phyloP scores from a whole-genome alignment of 108 stramenopile species.

The Cylindrotheca closterium region DNA sequence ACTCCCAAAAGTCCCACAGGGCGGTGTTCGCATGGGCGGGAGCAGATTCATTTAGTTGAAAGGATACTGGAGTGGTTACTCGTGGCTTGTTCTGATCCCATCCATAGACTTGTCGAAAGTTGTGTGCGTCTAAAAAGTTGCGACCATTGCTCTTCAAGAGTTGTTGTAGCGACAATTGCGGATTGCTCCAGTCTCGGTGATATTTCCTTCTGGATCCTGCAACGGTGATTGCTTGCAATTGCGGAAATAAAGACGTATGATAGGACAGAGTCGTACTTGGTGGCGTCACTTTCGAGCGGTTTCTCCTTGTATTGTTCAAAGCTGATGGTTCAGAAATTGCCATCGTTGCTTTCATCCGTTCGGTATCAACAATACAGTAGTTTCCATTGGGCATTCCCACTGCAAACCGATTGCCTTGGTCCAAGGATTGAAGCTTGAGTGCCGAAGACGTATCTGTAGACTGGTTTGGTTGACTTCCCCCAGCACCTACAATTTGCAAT shows the following conservation, averaged over 20 bases:
- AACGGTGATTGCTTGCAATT: not conserved
- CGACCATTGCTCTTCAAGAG: not conserved
- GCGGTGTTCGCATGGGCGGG: not conserved
- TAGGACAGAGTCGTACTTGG: not conserved
- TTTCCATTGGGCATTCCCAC: slow-evolving; percentile 4
- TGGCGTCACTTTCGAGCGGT: too few relatives aligned
- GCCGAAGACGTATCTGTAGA: not conserved
- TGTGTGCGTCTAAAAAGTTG: not conserved
- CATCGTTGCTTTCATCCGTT: not conserved
- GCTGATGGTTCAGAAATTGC: not conserved
- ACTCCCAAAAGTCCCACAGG: slow-evolving; percentile 17
- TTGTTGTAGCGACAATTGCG: slow-evolving; percentile 3
- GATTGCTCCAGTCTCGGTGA: slow-evolving; percentile 16
- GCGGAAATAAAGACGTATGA: slow-evolving; percentile 1
- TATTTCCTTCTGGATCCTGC: slow-evolving; percentile 6
- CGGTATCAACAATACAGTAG: slow-evolving; percentile 5
- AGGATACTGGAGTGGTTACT: not conserved
- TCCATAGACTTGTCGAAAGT: slow-evolving; percentile 1
- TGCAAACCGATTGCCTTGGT: slow-evolving; percentile 8
- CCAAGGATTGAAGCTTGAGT: not conserved
- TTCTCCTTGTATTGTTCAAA: not conserved
- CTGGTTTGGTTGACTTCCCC: not conserved
- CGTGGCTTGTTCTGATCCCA: not conserved
- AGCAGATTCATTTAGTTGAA: not conserved
- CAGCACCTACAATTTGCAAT: not conserved